phyloP scores from a whole-genome alignment of 2,329 filamentous ascomycete species.

The Cadophora sp. region DNA sequence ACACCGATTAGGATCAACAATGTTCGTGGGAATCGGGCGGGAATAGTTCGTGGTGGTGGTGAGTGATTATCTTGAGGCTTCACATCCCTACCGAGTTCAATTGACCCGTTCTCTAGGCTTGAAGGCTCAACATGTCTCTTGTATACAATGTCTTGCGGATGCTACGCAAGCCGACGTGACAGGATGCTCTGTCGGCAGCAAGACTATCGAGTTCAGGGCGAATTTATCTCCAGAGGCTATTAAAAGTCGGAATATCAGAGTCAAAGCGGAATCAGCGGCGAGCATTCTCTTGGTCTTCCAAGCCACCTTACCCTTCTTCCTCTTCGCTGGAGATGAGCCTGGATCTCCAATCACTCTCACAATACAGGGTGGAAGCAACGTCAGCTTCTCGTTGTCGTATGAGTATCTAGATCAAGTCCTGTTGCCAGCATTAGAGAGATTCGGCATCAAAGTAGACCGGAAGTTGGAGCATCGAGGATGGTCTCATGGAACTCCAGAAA shows the following conservation, averaged over 20 bases:
- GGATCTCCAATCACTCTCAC: conserved; percentile 55
- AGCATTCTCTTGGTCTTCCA: conserved; percentile 66
- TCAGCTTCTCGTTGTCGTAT: conserved; percentile 61
- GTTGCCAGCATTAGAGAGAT: conserved; percentile 59
- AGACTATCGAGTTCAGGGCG: conserved; percentile 43
- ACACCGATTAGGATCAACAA: conserved; percentile 60
- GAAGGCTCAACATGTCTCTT: conserved; percentile 65
- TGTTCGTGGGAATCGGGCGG: conserved; percentile 60
- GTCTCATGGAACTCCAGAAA: conserved; percentile 43
- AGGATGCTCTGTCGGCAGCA: conserved; percentile 59
- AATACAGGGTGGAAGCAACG: conserved; percentile 66
- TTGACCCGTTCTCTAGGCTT: conserved; percentile 54
- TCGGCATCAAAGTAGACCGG: conserved; percentile 57
- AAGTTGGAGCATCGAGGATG: conserved; percentile 57
- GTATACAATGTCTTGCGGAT: conserved; percentile 60
- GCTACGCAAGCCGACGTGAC: conserved; percentile 58
- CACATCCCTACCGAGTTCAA: neutral
- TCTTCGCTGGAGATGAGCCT: conserved; percentile 58
- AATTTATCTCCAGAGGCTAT: conserved; percentile 40
- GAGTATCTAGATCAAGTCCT: conserved; percentile 70
- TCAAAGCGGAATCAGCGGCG: conserved; percentile 59
- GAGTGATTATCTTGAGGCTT: neutral
- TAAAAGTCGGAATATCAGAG: conserved; percentile 53
- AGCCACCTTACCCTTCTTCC: conserved; percentile 63
- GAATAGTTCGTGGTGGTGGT: conserved; percentile 39